A percentile compares a stretch with the other conserved stretches of the same genome.
phyloP scores from a whole-genome alignment of 345 rosid species.

The Hibiscus syriacus region DNA sequence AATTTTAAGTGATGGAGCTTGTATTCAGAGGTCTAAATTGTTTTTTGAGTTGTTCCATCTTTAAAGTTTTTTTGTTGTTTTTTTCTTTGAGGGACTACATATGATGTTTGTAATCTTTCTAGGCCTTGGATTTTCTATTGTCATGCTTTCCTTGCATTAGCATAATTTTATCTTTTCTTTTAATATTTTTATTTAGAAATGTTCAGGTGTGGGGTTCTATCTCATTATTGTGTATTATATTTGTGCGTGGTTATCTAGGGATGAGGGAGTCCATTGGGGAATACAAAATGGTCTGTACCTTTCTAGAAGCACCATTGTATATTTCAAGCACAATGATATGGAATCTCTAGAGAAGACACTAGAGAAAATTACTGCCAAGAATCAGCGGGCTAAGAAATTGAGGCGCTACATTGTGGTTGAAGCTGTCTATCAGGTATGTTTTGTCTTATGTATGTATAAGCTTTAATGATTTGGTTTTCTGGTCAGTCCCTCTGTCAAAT shows the following conservation, averaged over 20 bases:
- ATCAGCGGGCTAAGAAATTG: constrained; percentile 66
- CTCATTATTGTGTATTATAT: neutral
- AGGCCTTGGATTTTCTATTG: neutral
- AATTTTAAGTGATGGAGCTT: neutral
- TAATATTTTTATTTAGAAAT: neutral
- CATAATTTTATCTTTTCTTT: neutral
- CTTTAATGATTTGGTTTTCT: neutral
- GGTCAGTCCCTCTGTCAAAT: no score
- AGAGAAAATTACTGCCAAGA: constrained; percentile 58
- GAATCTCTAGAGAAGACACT: constrained; percentile 58
- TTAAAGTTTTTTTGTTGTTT: no score
- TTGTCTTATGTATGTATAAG: neutral
- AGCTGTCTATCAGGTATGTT: constrained; percentile 80
- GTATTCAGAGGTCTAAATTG: neutral
- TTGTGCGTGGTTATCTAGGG: constrained; percentile 31
- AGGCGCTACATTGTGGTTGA: constrained; percentile 92
- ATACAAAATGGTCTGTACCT: constrained; percentile 96
- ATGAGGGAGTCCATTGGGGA: constrained; percentile 98
- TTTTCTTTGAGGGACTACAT: no score
- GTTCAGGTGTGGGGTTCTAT: neutral
- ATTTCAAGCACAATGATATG: constrained; percentile 98
- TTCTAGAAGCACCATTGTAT: constrained; percentile 83
- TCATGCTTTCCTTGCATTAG: neutral
- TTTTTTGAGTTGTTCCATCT: neutral
- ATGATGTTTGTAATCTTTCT: no score